Evolutionary conservation across 2,329 filamentous ascomycete genomes (phyloP), one percentile per base, ranked within the genome.

Genomic region (Huntiella abstrusa): DNA sequence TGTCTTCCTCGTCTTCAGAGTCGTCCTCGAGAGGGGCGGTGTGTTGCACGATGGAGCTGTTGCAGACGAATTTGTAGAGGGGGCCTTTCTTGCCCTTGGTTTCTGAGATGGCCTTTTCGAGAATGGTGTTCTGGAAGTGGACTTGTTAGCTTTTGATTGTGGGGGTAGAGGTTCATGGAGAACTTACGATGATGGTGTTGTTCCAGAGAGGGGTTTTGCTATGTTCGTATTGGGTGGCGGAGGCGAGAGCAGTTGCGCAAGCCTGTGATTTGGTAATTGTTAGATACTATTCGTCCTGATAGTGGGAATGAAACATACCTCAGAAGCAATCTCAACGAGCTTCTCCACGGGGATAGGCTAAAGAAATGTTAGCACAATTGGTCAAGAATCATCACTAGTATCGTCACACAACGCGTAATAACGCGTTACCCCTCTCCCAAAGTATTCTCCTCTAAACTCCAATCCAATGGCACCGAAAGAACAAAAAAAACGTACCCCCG

Each of bases 41-140:
- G 67, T 96, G 88, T 68, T 98, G 88, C 55, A 96, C 92, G 59
- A 96, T 95, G 54, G 88, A 96, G 69, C 84, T 92, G 71, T 94
- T 96, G 66, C 93, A 86, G 55, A 86, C 84, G 66, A 88, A 96
- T 65, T 96, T 96, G 75, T 79, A 94, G 12, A 68, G 63, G 4
- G 83, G 80, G 19, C 73, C 66, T 41, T 49, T 49, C 44, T 49
- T 49, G 6, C 40, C 34, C 39, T 49, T 75, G 43, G 80, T 77
- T 59, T 87, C 82, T 54, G 79, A 77, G 62, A 88, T 84, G 53
- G 88, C 70, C 45, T 77, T 71, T 58, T 81, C 77, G 53, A 91
- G 77, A 60, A 88, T 82, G 47, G 70, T 74, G 67, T 80, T 83
- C 80, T 85, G 55, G 47, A 49, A 11, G 13, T 5, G n/a, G 5